Evolutionary conservation across 2,329 filamentous ascomycete species (phyloP), one percentile per base, ranked within the genome.

Genomic region (Penicillium brasilianum): DNA sequence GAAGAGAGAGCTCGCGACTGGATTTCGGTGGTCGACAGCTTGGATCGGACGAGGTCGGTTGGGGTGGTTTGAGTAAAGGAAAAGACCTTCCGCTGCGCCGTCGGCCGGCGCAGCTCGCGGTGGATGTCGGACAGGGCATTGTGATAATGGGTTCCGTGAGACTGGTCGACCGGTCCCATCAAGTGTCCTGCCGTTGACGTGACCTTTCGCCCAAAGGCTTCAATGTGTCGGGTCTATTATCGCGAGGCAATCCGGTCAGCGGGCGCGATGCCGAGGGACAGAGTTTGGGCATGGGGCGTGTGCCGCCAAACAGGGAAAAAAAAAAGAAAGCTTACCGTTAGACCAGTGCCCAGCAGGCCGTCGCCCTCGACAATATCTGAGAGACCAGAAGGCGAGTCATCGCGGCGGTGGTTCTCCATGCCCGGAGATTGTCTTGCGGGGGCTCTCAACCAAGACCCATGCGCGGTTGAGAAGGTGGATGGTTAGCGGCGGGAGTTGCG

Each of bases 171-270:
- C 59, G 89, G 87, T 48, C 86, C 89, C 72, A 98, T 96, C 68
- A 99, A 84, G 77, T 96, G 93, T 72, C 88, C 91, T 59, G 95
- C 95, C 20, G 95, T 98, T 30, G 92, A 92, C 32, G 93, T 95
- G 65, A 98, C 93, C 80, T 97, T 99, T 74, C 94, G 89, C 68
- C 93, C 88, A 78, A 99, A 97, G 58, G 92, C 91, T 80, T 97
- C 93, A 70, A 98, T 82, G 66, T 95, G 91, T 71, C 92, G 90
- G 58, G 92, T 88, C 93, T 97, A 69, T 55, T 41, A 44, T 53
- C 48, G 57, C 34, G 64, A 41, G 70, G 61, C 20, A 43, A 41
- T 20, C 39, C 34, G 48, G 36, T 62, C 52, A 62, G 66, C 48
- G 39, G 50, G 56, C 48, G 25, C 34, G 20, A 50, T 53, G 44